These are phyloP conservation scores for Galerina sulciceps DNA, from an alignment of 768 basidiomycete genomes.

Conservation along the genomic window DNA sequence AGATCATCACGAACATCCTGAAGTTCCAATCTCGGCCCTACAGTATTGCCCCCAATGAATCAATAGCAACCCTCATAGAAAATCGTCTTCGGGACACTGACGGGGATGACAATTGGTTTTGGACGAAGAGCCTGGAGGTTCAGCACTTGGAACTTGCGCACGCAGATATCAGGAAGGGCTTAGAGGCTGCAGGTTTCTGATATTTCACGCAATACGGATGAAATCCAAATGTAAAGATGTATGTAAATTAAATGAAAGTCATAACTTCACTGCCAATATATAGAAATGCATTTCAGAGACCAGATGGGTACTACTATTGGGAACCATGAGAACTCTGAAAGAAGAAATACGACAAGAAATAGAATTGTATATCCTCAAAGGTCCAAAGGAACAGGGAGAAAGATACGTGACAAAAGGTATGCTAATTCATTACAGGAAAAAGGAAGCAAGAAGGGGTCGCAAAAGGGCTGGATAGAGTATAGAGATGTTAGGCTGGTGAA, in stretches of 20 bases:
- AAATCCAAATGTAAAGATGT: constrained; percentile 9
- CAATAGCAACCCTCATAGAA: constrained; percentile 51
- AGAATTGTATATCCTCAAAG: constrained; percentile 39
- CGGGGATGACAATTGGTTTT: constrained; percentile 57
- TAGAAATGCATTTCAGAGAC: constrained; percentile 14
- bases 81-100: constrained; percentile 42
- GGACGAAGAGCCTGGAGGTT: constrained; percentile 62
- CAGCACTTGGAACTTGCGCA: constrained; percentile 61
- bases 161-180: constrained; percentile 68
- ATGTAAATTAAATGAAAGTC: constrained; percentile 28
- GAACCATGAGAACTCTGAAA: neutral
- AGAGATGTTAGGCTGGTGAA: neutral
- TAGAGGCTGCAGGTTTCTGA: constrained; percentile 72
- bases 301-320: neutral
- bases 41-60: constrained; percentile 47
- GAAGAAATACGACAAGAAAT: constrained; percentile 8
- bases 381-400: constrained; percentile 37
- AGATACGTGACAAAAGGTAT: constrained; percentile 26
- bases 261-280: constrained; percentile 23
- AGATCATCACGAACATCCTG: constrained; percentile 58
- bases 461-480: constrained; percentile 15
- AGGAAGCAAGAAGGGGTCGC: constrained; percentile 26
- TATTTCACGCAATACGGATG: neutral
- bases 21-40: constrained; percentile 60
- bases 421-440: constrained; percentile 34